These are phyloP conservation scores for Thalia dealbata DNA, from an alignment of 176 grass and related monocot genomes.

Conservation along the genomic window DNA sequence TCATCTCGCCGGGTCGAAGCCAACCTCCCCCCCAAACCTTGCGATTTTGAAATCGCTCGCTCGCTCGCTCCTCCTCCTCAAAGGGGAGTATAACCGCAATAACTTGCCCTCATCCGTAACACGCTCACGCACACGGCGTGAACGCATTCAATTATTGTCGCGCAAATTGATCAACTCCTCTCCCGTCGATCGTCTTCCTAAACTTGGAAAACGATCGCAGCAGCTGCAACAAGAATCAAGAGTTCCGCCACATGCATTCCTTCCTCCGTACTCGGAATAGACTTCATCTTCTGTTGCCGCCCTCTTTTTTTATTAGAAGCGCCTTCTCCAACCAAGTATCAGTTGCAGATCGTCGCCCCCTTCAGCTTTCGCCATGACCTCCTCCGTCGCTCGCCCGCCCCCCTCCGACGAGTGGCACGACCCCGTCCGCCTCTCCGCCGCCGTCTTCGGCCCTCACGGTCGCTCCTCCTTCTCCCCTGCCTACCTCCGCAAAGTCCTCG, in stretches of 20 bases:
- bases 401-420: slow-evolving; percentile 47
- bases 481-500: background rate
- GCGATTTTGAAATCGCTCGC: too few relatives aligned
- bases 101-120: background rate
- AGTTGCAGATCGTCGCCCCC: too few relatives aligned
- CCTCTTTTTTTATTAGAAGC: too few relatives aligned
- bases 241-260: background rate
- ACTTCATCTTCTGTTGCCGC: too few relatives aligned
- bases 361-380: slow-evolving; percentile 42
- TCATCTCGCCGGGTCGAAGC: too few relatives aligned
- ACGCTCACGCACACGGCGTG: background rate
- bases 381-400: slow-evolving; percentile 74
- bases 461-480: slow-evolving; percentile 25
- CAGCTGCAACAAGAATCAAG: background rate
- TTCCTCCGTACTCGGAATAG: too few relatives aligned
- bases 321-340: too few relatives aligned
- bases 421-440: slow-evolving; percentile 5
- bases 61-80: background rate
- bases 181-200: too few relatives aligned
- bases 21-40: background rate
- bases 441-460: slow-evolving; percentile 19
- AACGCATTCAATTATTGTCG: background rate
- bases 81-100: too few relatives aligned
- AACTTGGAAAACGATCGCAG: background rate
- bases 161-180: too few relatives aligned